Evolutionary conservation across 331 rosid genomes (phyloP).

Genomic region (Erythrophleum ivorense): DNA sequence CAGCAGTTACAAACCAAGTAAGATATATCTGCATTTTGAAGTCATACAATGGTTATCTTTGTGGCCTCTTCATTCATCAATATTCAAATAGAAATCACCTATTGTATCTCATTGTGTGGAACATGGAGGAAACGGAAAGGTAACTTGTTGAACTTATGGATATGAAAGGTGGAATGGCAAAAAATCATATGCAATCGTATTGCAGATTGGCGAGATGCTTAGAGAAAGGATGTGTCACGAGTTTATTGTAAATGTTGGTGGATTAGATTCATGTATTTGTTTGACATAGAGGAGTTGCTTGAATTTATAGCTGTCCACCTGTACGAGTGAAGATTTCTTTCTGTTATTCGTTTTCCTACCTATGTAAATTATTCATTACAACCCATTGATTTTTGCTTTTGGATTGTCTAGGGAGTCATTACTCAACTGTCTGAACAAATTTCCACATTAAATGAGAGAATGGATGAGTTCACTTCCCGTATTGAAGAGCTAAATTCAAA

Average conservation of each 20-base stretch:
- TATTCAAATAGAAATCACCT: not conserved
- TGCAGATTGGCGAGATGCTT: constrained; percentile 32
- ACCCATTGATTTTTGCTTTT: constrained; percentile 24
- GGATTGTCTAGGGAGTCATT: constrained; percentile 71
- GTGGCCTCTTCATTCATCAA: constrained; percentile 37
- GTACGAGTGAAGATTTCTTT: constrained; percentile 16
- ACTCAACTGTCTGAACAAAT: constrained; percentile 97
- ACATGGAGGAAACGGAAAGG: constrained; percentile 25
- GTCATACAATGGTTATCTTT: constrained; percentile 28
- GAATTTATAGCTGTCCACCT: constrained; percentile 1
- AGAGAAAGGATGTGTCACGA: not conserved
- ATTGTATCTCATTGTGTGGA: constrained; percentile 20
- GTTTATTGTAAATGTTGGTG: not conserved
- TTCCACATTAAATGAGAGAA: constrained; percentile 90
- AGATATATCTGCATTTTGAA: constrained; percentile 39
- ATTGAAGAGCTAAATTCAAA: constrained; percentile 88
- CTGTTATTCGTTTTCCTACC: not conserved
- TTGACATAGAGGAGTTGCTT: constrained; percentile 29
- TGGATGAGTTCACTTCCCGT: constrained; percentile 96
- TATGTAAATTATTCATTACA: constrained; percentile 14
- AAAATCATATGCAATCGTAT: constrained; percentile 21
- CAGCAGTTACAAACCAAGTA: constrained; percentile 75
- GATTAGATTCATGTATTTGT: constrained; percentile 15
- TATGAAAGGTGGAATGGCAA: constrained; percentile 22
- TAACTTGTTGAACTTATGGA: constrained; percentile 13